These are phyloP conservation scores for Globisporangium nagaii DNA, from an alignment of 352 stramenopile genomes.

Conservation along the genomic window DNA sequence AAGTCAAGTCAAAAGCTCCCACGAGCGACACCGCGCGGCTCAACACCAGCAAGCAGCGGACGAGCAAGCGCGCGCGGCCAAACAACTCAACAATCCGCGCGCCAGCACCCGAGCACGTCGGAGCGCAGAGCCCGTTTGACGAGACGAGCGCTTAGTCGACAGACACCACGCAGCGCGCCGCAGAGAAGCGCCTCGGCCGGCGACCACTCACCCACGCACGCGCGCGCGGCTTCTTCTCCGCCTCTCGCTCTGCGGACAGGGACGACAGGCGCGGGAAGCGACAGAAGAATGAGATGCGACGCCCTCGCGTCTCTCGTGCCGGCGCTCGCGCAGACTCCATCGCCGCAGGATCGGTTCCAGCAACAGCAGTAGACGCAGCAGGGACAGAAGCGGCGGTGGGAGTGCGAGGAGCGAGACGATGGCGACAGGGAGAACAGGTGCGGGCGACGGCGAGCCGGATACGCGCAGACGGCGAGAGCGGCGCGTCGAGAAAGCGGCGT, in stretches of 20 bases:
- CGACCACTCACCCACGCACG: background rate
- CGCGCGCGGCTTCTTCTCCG: too few species aligned
- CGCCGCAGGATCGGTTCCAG: background rate
- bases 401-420: too few species aligned
- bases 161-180: too few species aligned
- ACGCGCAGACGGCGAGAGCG: background rate
- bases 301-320: background rate
- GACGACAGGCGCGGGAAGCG: background rate
- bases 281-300: slow-evolving; percentile 11
- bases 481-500: slow-evolving; percentile 1
- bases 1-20: too few species aligned
- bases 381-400: background rate
- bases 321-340: background rate
- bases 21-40: too few species aligned
- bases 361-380: background rate
- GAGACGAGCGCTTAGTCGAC: slow-evolving; percentile 2
- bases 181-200: too few species aligned
- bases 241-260: too few species aligned
- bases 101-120: background rate
- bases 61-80: too few species aligned
- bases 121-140: slow-evolving; percentile 1
- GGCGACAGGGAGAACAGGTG: background rate
- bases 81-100: slow-evolving; percentile 1
- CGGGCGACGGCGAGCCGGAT: background rate
- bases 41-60: background rate